Base-by-base conservation (phyloP, 179 eudicot genomes). In the Silene coronaria region DNA sequence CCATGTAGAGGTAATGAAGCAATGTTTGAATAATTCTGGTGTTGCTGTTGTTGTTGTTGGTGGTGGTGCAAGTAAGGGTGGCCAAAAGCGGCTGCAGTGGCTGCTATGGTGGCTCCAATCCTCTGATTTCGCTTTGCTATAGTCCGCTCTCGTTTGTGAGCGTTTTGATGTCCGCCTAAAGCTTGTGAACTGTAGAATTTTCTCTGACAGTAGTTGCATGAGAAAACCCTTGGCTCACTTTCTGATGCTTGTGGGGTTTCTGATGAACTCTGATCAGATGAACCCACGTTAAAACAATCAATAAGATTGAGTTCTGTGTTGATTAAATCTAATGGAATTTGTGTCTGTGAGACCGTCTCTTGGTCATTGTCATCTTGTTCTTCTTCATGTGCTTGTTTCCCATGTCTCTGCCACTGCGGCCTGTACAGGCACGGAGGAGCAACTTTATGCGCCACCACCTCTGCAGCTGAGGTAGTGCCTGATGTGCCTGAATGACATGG, bases 181-280 rank as follows among this genome's bases (percentile, higher is more conserved):
- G 92, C 92, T 59, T 89, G 92, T 70, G 92, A 89, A 30, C 90
- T 87, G 80, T 80, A 86, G 81, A 89, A 89, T 70, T 86, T 87
- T 67, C 90, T 87, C 69, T 89, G 90, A 66, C 92, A 89, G 48
- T 89, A 89, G 65, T 87, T 89, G 82, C 92, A 89, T 0, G 92
- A 83, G 80, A 89, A 89, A 67, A 87, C 88, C 65, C 90, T 73
- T 0, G 89, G 88, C 79, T 89, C 92, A 9, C 76, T 27, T 26
- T 80, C 82, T 2, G 81, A 66, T 6, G 80, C 71, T 59, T 79
- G 85, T n/a, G 84, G 78, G n/a, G 75, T 69, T 51, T 81, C 85
- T 70, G 87, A 82, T 13, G 89, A 83, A 51, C 83, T 86, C 74
- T 79, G 83, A 55, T 71, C 74, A 61, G 84, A 72, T 3, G 86